Evolutionary conservation across 2,329 filamentous ascomycete species (phyloP), one percentile per base, ranked within the genome.

Genomic region (Phyllosticta citriasiana): DNA sequence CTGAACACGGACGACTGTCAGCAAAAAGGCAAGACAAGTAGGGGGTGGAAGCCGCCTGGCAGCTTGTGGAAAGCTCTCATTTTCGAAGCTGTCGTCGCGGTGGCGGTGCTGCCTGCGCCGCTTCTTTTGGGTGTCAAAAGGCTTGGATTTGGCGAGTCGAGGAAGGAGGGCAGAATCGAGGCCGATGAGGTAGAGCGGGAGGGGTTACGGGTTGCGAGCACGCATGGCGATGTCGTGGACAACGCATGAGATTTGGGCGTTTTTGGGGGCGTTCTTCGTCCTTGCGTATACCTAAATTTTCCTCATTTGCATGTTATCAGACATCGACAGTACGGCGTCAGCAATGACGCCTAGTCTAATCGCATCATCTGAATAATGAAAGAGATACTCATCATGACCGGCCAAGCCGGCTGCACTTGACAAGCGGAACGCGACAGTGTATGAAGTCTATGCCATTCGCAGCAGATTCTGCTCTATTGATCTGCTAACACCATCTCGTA

Each of bases 41-140:
- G 60, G 2, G 67, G 65, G 0, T 64, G 61, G 10, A 71, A 67
- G 14, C 89, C 88, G 14, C 87, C 87, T 0, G 73, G 75, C 19
- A 88, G 91, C 69, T 92, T 97, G 88, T 83, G 81, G 67, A 79
- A 81, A 24, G 84, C 88, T 0, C 77, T 97, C 63, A 80, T 96
- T 24, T 95, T 97, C 70, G 83, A 91, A 66, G 89, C 89, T 1
- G 85, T 90, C 2, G 62, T 96, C 9, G 84, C 85, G 0, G 71
- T 87, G 59, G 81, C 79, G 7, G 82, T 83, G 9, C 79, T 88
- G 53, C 88, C 89, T 8, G 72, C 88, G 55, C 87, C 89, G 1
- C 66, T 95, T 63, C 80, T 79, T 14, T 71, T 96, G 33, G 90
- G 91, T 0, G 67, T 87, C 53, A 69, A 72, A 66, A 68, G 64